Conservation (phyloP, 768 basidiomycete genomes). For the Nidularia pulvinata region DNA sequence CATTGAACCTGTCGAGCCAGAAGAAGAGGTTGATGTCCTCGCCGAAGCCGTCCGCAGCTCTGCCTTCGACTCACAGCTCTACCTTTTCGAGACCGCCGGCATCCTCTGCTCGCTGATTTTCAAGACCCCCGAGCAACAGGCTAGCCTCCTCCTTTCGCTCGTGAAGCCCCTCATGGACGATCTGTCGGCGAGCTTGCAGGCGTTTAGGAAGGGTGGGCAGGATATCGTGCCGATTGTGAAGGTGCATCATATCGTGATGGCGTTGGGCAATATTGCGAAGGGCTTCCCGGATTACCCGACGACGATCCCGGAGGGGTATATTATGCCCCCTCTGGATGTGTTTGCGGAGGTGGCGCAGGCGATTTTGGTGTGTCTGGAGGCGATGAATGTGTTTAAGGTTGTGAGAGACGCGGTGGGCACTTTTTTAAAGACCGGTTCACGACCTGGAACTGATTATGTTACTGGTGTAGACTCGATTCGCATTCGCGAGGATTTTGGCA, state of each 20-base stretch:
- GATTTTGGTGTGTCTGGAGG: slow-evolving; percentile 83
- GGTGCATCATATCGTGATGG: slow-evolving; percentile 93
- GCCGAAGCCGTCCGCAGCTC: slow-evolving; percentile 79
- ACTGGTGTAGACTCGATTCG: slow-evolving; percentile 74
- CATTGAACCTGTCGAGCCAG: slow-evolving; percentile 68
- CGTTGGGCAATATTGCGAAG: slow-evolving; percentile 92
- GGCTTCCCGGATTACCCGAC: slow-evolving; percentile 94
- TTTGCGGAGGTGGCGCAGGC: slow-evolving; percentile 88
- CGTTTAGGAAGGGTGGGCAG: slow-evolving; percentile 52
- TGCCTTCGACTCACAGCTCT: slow-evolving; percentile 87
- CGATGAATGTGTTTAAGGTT: slow-evolving; percentile 84
- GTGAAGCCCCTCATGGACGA: slow-evolving; percentile 83
- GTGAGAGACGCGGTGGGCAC: slow-evolving; percentile 88
- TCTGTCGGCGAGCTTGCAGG: slow-evolving; percentile 56
- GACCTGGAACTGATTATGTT: slow-evolving; percentile 1
- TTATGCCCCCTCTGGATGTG: slow-evolving; percentile 71
- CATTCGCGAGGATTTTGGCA: slow-evolving; percentile 91
- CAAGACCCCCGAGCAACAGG: slow-evolving; percentile 67
- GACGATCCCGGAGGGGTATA: slow-evolving; percentile 62
- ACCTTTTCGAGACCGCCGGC: slow-evolving; percentile 92
- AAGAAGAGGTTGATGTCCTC: slow-evolving; percentile 72
- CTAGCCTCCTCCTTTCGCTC: slow-evolving; percentile 68
- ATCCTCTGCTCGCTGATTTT: slow-evolving; percentile 78
- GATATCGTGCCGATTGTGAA: slow-evolving; percentile 82
- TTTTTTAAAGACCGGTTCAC: background rate